Evolutionary conservation across 306 rosid genomes (phyloP), one percentile per base, ranked within the genome.

Genomic region (Medicago ruthenica): DNA sequence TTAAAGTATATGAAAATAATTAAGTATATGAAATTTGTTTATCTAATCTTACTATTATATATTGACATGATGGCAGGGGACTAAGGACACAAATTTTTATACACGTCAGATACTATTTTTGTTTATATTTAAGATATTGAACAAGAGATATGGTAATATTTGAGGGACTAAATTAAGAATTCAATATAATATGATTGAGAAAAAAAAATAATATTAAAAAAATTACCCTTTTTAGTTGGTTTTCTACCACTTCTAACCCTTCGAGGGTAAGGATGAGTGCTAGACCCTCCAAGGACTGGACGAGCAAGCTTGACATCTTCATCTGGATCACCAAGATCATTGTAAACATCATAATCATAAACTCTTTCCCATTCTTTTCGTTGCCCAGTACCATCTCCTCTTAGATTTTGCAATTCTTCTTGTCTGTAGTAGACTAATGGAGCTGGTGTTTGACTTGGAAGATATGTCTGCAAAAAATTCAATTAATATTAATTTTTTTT

Each of bases 161-260:
- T 24, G 1, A 24, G 27, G 27, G 27, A 24, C 27, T 24, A 24
- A 24, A 24, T 24, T 3, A 3, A 24, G 27, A 24, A 24, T 24
- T 24, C 27, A n/a, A n/a, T n/a, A n/a, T n/a, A n/a, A n/a, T n/a
- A n/a, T n/a, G n/a, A n/a, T n/a, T n/a, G n/a, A n/a, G 27, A 24
- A 24, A 3, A 24, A 24, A 47, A 15, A 4, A 50, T 15, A 3
- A 50, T 3, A 11, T 3, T 8, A 21, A 59, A 27, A 27, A 0
- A n/a, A 7, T 9, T 39, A 66, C 71, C 71, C 18, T 66, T 66
- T 41, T 3, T 18, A 6, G 71, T 66, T 40, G 71, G 53, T 41
- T 66, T 66, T 41, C 71, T 40, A 18, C 71, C 71, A 1, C n/a
- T 66, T 66, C 71, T 40, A 18, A 66, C 71, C 34, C 71, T 66